phyloP scores from a whole-genome alignment of 1,284 basidiomycete species.

The Heliocybe sulcata region DNA sequence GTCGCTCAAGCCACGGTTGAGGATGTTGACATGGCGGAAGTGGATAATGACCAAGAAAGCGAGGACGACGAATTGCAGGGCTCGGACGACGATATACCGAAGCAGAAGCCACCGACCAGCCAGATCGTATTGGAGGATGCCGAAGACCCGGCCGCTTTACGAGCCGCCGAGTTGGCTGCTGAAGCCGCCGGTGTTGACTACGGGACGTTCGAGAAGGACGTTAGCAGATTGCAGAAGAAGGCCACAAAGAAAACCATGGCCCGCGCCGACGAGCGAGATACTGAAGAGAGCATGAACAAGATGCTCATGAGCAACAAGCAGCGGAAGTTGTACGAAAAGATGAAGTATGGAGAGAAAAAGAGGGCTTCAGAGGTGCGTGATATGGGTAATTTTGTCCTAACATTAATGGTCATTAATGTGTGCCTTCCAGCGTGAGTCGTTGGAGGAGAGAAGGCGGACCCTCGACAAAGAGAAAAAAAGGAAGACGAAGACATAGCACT shows the following conservation, averaged over 20 bases:
- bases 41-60: slow-evolving; percentile 22
- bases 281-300: slow-evolving; percentile 91
- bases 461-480: slow-evolving; percentile 17
- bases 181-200: slow-evolving; percentile 87
- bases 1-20: slow-evolving; percentile 29
- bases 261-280: slow-evolving; percentile 25
- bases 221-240: slow-evolving; percentile 62
- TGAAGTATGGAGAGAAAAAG: slow-evolving; percentile 86
- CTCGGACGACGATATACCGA: slow-evolving; percentile 27
- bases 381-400: slow-evolving; percentile 1
- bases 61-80: slow-evolving; percentile 27
- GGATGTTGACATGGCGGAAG: slow-evolving; percentile 25
- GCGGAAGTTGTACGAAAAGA: slow-evolving; percentile 92
- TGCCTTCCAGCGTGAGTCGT: slow-evolving; percentile 10
- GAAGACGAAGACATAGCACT: slow-evolving; percentile 10
- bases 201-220: slow-evolving; percentile 75
- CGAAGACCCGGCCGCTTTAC: slow-evolving; percentile 63
- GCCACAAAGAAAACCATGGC: slow-evolving; percentile 24
- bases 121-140: slow-evolving; percentile 45
- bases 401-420: slow-evolving; percentile 5
- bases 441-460: slow-evolving; percentile 17
- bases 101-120: slow-evolving; percentile 32
- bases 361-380: slow-evolving; percentile 71
- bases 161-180: slow-evolving; percentile 90
- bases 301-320: slow-evolving; percentile 99